phyloP scores from a whole-genome alignment of 495 filamentous ascomycete genomes.

The Chaetomium cochliodes region DNA sequence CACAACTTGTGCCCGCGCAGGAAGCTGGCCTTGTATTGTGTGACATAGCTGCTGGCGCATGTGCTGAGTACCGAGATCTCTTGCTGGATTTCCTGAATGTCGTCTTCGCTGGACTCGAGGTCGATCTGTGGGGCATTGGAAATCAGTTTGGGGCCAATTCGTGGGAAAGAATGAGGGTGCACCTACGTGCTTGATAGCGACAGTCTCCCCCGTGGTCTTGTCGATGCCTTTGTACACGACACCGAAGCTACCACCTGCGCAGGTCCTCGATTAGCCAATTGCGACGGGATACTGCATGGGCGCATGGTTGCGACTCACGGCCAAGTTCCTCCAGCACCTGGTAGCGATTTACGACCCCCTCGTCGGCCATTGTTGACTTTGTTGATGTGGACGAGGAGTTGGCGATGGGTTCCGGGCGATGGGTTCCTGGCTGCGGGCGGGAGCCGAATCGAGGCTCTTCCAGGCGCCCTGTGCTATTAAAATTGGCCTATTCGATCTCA shows the following conservation, averaged over 20 bases:
- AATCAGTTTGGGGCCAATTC: background rate
- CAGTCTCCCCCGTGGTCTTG: conserved; percentile 77
- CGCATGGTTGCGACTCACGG: conserved; percentile 57
- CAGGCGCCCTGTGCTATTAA: conserved; percentile 22
- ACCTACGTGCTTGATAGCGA: conserved; percentile 87
- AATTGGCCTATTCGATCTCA: background rate
- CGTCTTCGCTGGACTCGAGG: conserved; percentile 95
- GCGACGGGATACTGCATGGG: background rate
- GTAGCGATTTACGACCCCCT: conserved; percentile 74
- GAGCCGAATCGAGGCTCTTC: background rate
- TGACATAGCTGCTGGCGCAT: conserved; percentile 88
- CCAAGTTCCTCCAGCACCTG: conserved; percentile 91
- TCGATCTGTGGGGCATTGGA: conserved; percentile 65
- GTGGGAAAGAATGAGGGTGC: background rate
- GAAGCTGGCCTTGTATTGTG: conserved; percentile 94
- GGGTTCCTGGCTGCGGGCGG: conserved; percentile 12
- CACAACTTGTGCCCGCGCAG: conserved; percentile 92
- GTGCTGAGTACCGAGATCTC: conserved; percentile 95
- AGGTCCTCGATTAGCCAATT: conserved; percentile 25
- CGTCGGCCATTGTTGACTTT: conserved; percentile 51
- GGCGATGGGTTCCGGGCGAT: conserved; percentile 21
- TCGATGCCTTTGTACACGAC: conserved; percentile 95
- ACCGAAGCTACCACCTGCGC: conserved; percentile 84
- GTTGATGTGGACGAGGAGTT: conserved; percentile 8
- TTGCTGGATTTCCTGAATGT: conserved; percentile 96